Conservation (phyloP, 306 rosid genomes). For the Castanea mollissima region DNA sequence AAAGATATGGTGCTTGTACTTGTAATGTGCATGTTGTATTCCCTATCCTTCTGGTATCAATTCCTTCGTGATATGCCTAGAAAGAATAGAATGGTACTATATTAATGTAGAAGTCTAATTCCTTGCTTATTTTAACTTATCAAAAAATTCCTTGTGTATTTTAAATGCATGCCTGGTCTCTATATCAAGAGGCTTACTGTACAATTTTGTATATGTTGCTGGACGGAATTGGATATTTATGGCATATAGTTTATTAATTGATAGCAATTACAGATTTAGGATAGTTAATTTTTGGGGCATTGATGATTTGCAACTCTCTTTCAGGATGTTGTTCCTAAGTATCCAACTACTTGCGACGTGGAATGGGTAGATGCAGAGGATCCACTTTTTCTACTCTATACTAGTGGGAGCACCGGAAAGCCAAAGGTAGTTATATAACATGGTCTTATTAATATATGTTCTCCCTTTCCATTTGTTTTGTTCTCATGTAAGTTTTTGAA, state of each 20-base stretch:
- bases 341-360: conserved; percentile 81
- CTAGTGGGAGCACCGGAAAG: conserved; percentile 99
- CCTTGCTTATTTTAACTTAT: background rate
- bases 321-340: conserved; percentile 73
- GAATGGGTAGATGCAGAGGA: conserved; percentile 99
- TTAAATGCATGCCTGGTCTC: background rate
- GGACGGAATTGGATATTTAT: conserved; percentile 18
- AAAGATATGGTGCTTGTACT: conserved; percentile 3
- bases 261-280: conserved; percentile 4
- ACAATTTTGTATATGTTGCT: background rate
- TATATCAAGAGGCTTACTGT: background rate
- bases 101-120: background rate
- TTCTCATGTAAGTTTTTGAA: conserved; percentile 25
- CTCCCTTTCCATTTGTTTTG: conserved; percentile 11
- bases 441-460: background rate
- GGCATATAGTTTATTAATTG: conserved; percentile 9
- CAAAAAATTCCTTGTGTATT: background rate
- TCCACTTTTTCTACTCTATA: conserved; percentile 93
- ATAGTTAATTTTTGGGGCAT: background rate
- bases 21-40: conserved; percentile 15
- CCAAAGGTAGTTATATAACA: conserved; percentile 67
- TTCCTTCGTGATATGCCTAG: conserved; percentile 11
- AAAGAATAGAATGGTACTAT: background rate
- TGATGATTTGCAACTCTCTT: conserved; percentile 25
- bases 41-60: background rate